Evolutionary conservation across 495 filamentous ascomycete genomes (phyloP), one percentile per base, ranked within the genome.

Genomic region (Lichenothelia convexa): DNA sequence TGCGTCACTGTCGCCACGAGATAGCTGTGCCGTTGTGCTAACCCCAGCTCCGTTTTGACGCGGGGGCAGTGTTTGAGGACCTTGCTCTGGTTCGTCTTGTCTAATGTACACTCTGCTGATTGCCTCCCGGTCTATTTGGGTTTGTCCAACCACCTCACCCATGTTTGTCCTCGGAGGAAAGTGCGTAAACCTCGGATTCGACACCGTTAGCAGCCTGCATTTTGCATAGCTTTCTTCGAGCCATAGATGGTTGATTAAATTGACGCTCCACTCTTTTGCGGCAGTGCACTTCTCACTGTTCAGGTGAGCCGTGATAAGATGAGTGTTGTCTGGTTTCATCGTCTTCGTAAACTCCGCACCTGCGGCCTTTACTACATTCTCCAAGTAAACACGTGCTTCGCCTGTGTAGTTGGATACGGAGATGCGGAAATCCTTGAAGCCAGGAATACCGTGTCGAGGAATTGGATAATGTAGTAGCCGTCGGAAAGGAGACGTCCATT

Each of bases 331-430:
- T 37, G 78, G 70, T 52, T 80, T 89, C 70, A 97, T 74, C 0
- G 82, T 85, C 57, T 87, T 86, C 5, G 89, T 95, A 49, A 78
- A 94, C 35, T 75, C 73, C 0, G 74, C 89, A 4, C 91, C 91
- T 2, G 78, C 60, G 13, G 83, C 83, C 30, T 60, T 71, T 34
- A 94, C 75, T 19, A 99, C 63, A 44, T 87, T 94, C 53, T 99
- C 89, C 19, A 99, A 64, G 54, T 95, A 99, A 29, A 80, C 70
- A 21, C 89, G 70, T 7, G 87, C 85, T 55, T 99, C 91, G 13
- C 89, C 89, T 20, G 80, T 79, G 50, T 99, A 99, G 54, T 94
- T 95, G 0, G 87, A 93, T 2, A 99, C 59, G 38, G 82, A 86
- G 44, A 99, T 89, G 38, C 61, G 67, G 47, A 75, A 64, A 7